Evolutionary conservation across 2,329 filamentous ascomycete species (phyloP).

Genomic region (Didymella sp.): DNA sequence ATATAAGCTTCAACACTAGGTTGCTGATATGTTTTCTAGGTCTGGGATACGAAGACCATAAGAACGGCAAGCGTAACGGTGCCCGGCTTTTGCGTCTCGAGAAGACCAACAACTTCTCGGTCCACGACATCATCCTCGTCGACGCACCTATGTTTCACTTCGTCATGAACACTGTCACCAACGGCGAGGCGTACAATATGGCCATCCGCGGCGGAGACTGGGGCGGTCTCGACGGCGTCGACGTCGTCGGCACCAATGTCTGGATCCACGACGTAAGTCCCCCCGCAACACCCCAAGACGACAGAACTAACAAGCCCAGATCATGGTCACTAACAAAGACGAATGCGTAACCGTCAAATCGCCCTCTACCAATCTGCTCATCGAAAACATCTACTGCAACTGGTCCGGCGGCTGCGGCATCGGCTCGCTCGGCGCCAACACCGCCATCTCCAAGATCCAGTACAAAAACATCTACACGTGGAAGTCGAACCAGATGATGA

Average conservation of each 20-base stretch:
- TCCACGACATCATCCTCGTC: conserved; percentile 59
- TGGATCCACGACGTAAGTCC: conserved; percentile 61
- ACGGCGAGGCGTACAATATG: conserved; percentile 64
- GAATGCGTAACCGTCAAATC: conserved; percentile 66
- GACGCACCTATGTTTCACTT: conserved; percentile 61
- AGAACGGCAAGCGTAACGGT: conserved; percentile 50
- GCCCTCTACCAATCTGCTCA: conserved; percentile 59
- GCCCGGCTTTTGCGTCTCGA: conserved; percentile 57
- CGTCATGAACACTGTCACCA: conserved; percentile 57
- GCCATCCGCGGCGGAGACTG: conserved; percentile 60
- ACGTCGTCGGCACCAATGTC: conserved; percentile 62
- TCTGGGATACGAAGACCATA: conserved; percentile 58
- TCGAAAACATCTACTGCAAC: conserved; percentile 69
- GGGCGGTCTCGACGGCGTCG: conserved; percentile 64
- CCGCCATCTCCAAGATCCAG: conserved; percentile 59
- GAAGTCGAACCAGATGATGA: conserved; percentile 68
- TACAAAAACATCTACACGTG: conserved; percentile 67
- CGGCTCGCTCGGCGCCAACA: conserved; percentile 60
- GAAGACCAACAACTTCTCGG: conserved; percentile 56
- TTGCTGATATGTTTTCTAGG: not conserved
- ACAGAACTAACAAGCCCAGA: conserved; percentile 22
- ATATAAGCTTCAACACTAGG: not conserved
- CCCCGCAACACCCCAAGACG: not conserved
- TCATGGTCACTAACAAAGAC: conserved; percentile 68
- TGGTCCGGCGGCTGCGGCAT: conserved; percentile 66